Percentiles rank a stretch among this genome's conserved stretches.
phyloP scores from a whole-genome alignment of 495 filamentous ascomycete species.

The Parathielavia appendiculata region DNA sequence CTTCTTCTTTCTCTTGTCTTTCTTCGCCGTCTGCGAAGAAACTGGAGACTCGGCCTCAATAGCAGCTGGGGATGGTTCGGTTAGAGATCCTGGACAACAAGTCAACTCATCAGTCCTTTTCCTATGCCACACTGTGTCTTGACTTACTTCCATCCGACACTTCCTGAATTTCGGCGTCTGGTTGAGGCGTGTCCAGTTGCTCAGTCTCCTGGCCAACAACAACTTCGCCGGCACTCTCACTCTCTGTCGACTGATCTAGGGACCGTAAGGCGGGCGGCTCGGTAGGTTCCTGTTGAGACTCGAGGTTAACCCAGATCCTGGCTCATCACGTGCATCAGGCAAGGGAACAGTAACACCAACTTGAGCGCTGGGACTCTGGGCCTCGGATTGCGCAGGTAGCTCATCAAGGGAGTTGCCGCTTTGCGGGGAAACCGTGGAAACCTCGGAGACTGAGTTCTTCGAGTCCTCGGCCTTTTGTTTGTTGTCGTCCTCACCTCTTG shows the following conservation, averaged over 20 bases:
- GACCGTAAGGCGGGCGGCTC: conserved; percentile 9
- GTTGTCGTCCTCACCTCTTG: conserved; percentile 28
- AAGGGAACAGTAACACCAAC: conserved; percentile 19
- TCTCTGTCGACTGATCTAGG: conserved; percentile 2
- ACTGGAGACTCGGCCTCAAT: conserved; percentile 1
- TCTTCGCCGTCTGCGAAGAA: conserved; percentile 30
- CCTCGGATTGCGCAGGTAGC: conserved; percentile 6
- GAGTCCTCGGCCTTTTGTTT: conserved; percentile 15
- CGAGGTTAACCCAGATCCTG: conserved; percentile 18
- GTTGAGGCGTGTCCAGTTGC: not conserved
- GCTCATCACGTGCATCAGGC: conserved; percentile 14
- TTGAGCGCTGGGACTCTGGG: conserved; percentile 12
- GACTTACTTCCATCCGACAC: conserved; percentile 4
- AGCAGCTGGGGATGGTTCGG: not conserved
- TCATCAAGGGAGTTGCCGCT: conserved; percentile 11
- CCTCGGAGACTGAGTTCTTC: conserved; percentile 18
- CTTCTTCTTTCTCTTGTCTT: conserved; percentile 34
- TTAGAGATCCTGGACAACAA: not conserved
- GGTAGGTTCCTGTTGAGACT: conserved; percentile 15
- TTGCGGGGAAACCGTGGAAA: conserved; percentile 11
- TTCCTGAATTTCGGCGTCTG: not conserved
- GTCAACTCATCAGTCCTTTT: conserved; percentile 6
- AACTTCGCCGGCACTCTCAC: not conserved
- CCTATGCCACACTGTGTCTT: not conserved
- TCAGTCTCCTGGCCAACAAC: not conserved